Evolutionary conservation across 805 yeast genomes (phyloP).

Genomic region (Spathaspora hagerdaliae): DNA sequence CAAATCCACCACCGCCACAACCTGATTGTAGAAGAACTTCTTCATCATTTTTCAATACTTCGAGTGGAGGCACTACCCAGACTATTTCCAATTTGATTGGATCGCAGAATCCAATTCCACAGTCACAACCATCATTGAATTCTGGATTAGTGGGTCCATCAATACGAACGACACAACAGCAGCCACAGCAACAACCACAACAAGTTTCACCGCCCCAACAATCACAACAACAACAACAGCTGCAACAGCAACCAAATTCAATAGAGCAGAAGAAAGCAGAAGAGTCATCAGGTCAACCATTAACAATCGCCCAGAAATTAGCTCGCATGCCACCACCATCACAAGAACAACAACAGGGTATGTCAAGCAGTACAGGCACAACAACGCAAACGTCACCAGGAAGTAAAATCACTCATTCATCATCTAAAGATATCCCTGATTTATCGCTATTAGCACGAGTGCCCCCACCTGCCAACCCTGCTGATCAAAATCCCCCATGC

Average conservation of each 20-base stretch:
- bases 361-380: conserved; percentile 5
- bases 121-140: conserved; percentile 11
- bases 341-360: neutral
- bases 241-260: conserved; percentile 5
- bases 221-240: conserved; percentile 3
- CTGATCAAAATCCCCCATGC: conserved; percentile 98
- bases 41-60: conserved; percentile 45
- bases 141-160: conserved; percentile 7
- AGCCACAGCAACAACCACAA: conserved; percentile 7
- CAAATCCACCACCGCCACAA: conserved; percentile 3
- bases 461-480: conserved; percentile 94
- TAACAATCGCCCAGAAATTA: conserved; percentile 1
- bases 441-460: conserved; percentile 71
- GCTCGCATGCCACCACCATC: conserved; percentile 1
- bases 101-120: conserved; percentile 12
- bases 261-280: neutral
- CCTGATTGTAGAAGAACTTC: conserved; percentile 49
- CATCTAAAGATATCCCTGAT: conserved; percentile 49
- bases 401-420: conserved; percentile 9
- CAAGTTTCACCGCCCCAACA: neutral
- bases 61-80: conserved; percentile 8
- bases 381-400: neutral
- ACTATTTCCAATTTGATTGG: conserved; percentile 1
- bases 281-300: conserved; percentile 1
- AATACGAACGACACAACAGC: conserved; percentile 7